phyloP scores from a whole-genome alignment of 257 asterid genomes.

The Striga asiatica region DNA sequence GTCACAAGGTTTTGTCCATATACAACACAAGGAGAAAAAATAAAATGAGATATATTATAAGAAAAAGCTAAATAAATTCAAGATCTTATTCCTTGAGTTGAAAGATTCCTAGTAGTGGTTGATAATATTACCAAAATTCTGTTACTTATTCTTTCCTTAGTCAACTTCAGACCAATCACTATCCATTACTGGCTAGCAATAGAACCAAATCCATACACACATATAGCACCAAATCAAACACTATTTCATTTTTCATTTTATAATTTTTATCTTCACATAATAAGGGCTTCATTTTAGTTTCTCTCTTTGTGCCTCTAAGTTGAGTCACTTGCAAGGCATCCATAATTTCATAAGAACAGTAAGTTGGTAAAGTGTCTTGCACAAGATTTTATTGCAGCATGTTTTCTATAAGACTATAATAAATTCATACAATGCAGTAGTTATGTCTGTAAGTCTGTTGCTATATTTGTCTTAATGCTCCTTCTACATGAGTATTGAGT shows the following conservation, averaged over 20 bases:
- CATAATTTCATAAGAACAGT: conserved; percentile 1
- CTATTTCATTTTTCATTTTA: not conserved
- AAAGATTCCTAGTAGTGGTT: conserved; percentile 18
- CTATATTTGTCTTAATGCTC: too few species aligned
- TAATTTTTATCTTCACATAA: not conserved
- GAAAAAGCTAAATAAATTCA: not conserved
- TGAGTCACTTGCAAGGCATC: conserved; percentile 5
- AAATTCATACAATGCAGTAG: too few species aligned
- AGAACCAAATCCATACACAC: conserved; percentile 12
- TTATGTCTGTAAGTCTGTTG: too few species aligned
- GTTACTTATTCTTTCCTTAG: conserved; percentile 17
- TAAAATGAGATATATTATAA: too few species aligned
- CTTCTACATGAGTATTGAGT: not conserved
- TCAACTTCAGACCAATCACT: conserved; percentile 20
- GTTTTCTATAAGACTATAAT: too few species aligned
- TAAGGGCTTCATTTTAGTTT: too few species aligned
- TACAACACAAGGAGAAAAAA: too few species aligned
- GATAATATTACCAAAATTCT: not conserved
- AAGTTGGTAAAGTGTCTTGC: conserved; percentile 6
- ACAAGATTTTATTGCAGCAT: conserved; percentile 1
- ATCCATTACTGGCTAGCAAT: conserved; percentile 20
- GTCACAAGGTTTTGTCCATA: too few species aligned
- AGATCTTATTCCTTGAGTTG: conserved; percentile 13
- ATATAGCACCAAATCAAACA: not conserved
- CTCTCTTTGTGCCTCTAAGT: too few species aligned